These are phyloP conservation scores for Chrysanthemum makinoi DNA, from an alignment of 129 eudicot genomes.

Conservation along the genomic window DNA sequence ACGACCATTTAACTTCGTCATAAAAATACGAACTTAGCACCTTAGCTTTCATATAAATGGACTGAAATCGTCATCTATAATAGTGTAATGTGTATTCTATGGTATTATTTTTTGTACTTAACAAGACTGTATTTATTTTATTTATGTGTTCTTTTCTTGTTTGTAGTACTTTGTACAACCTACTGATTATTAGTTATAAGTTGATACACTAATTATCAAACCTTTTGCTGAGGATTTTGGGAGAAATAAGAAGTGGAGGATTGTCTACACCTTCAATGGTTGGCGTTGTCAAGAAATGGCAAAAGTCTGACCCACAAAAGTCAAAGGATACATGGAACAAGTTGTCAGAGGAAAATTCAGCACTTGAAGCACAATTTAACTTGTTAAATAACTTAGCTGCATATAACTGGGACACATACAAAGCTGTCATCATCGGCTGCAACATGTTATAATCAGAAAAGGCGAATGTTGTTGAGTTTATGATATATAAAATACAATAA, in stretches of 20 bases:
- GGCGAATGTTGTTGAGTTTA: no score
- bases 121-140: neutral
- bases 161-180: conserved; percentile 5
- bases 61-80: no score
- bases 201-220: neutral
- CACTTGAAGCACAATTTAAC: conserved; percentile 54
- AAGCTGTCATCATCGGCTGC: conserved; percentile 43
- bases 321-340: conserved; percentile 62
- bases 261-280: conserved; percentile 93
- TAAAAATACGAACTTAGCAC: no score
- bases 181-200: conserved; percentile 7
- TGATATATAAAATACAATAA: no score
- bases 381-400: conserved; percentile 57
- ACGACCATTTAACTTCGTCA: no score
- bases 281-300: conserved; percentile 83
- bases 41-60: no score
- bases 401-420: conserved; percentile 49
- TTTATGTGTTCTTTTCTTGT: neutral
- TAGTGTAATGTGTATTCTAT: no score
- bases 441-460: conserved; percentile 52
- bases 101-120: neutral
- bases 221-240: conserved; percentile 49
- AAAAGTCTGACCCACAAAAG: conserved; percentile 21
- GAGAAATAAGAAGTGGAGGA: conserved; percentile 86
- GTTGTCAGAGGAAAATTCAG: conserved; percentile 66